Percentiles rank a stretch among this genome's conserved stretches.
Conservation (phyloP, 2,329 filamentous ascomycete species). For the Fusarium camptoceras region DNA sequence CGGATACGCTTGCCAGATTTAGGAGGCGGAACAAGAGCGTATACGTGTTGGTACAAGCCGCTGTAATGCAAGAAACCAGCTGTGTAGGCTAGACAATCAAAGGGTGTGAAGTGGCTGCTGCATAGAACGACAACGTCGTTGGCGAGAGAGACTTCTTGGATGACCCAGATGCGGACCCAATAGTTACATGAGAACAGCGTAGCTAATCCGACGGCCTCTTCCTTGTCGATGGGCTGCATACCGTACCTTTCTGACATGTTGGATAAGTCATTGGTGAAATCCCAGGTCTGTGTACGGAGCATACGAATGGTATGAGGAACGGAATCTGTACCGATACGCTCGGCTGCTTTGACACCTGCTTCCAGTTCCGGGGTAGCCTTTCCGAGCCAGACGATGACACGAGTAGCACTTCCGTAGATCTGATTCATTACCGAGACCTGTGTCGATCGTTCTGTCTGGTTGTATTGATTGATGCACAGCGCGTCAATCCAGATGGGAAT, state of each 20-base stretch:
- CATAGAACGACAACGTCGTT: not conserved
- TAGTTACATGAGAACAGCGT: not conserved
- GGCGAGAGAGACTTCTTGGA: not conserved
- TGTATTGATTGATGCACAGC: conserved; percentile 9
- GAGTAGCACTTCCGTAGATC: conserved; percentile 1
- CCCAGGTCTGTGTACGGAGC: not conserved
- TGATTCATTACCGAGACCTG: conserved; percentile 1
- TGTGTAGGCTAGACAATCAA: conserved; percentile 1
- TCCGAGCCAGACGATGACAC: conserved; percentile 13
- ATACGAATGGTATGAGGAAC: not conserved
- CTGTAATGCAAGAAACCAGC: conserved; percentile 7
- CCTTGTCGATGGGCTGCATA: not conserved
- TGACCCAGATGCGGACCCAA: not conserved
- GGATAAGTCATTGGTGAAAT: not conserved
- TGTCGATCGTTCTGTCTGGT: not conserved
- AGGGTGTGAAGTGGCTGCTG: not conserved
- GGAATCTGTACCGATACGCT: not conserved
- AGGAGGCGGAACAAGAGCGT: not conserved
- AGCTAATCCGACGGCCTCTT: not conserved
- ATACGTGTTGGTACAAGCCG: not conserved
- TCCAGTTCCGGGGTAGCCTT: not conserved
- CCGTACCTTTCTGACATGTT: not conserved
- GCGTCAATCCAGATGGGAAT: conserved; percentile 11
- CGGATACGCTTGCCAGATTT: not conserved
- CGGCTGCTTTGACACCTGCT: not conserved